Evolutionary conservation across 176 grass and related monocot genomes (phyloP).

Genomic region (Echinochloa phyllopogon): DNA sequence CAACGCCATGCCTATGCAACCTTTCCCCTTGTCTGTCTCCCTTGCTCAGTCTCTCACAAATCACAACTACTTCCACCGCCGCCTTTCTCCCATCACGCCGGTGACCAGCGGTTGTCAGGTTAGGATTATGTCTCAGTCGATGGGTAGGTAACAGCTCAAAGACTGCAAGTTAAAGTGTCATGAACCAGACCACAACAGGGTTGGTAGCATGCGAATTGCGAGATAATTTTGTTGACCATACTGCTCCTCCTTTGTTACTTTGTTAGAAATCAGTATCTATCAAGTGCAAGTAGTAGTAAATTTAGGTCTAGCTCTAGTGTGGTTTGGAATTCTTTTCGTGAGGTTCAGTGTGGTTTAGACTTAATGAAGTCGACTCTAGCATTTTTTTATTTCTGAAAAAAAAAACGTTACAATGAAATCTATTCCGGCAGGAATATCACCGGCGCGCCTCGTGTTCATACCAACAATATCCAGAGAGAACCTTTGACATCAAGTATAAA

Average conservation of each 20-base stretch:
- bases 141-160: constrained; percentile 27
- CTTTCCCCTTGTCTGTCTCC: no score
- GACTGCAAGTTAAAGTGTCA: neutral
- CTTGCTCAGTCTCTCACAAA: no score
- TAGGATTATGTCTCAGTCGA: constrained; percentile 24
- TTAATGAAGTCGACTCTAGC: neutral
- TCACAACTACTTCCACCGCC: no score
- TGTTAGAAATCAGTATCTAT: neutral
- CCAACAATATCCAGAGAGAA: neutral
- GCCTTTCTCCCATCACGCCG: neutral
- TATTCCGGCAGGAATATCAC: neutral
- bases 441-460: neutral
- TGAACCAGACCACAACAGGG: neutral
- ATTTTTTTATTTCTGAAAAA: neutral
- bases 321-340: neutral
- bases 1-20: no score
- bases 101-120: neutral
- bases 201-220: neutral
- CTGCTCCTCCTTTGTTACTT: neutral
- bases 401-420: neutral
- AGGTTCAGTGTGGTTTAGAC: neutral
- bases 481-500: neutral
- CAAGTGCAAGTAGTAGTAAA: neutral
- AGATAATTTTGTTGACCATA: neutral
- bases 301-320: neutral